Evolutionary conservation across 192 early-diverging fungal genomes (phyloP).

Genomic region (Coemansia umbellata): DNA sequence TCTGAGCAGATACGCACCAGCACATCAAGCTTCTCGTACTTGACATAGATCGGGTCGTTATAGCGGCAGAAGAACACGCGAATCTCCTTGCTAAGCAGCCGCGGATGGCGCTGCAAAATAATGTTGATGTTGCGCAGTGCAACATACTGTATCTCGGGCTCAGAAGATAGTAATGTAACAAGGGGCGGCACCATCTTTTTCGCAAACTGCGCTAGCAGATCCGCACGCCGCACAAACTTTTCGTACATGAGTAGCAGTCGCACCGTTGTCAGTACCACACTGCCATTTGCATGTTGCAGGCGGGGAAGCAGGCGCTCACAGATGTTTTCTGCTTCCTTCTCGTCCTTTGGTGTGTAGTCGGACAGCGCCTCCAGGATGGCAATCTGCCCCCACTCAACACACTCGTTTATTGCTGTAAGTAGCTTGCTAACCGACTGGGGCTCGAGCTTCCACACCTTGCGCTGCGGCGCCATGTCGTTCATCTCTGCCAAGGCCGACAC

Average conservation of each 20-base stretch:
- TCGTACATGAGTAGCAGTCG: conserved; percentile 57
- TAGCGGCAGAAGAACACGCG: conserved; percentile 98
- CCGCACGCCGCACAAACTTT: conserved; percentile 63
- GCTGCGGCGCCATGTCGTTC: conserved; percentile 63
- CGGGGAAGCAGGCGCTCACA: conserved; percentile 89
- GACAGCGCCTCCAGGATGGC: conserved; percentile 84
- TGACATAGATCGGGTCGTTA: conserved; percentile 98
- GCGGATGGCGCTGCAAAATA: conserved; percentile 85
- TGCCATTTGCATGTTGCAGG: conserved; percentile 94
- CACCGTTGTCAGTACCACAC: conserved; percentile 89
- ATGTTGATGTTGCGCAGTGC: conserved; percentile 95
- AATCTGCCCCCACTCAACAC: conserved; percentile 99
- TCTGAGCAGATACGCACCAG: conserved; percentile 86
- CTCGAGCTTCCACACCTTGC: conserved; percentile 77
- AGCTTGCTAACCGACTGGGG: conserved; percentile 69
- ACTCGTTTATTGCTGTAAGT: conserved; percentile 93
- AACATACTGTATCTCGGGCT: conserved; percentile 96
- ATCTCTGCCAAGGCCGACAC: conserved; percentile 92
- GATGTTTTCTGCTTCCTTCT: conserved; percentile 81
- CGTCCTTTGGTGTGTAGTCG: conserved; percentile 69
- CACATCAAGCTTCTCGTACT: conserved; percentile 92
- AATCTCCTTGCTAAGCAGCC: conserved; percentile 86
- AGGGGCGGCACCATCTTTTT: conserved; percentile 94
- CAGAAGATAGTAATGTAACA: conserved; percentile 83
- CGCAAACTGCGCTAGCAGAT: conserved; percentile 66